Evolutionary conservation across 2,329 filamentous ascomycete genomes (phyloP).

Genomic region (Trichoderma asperellum): DNA sequence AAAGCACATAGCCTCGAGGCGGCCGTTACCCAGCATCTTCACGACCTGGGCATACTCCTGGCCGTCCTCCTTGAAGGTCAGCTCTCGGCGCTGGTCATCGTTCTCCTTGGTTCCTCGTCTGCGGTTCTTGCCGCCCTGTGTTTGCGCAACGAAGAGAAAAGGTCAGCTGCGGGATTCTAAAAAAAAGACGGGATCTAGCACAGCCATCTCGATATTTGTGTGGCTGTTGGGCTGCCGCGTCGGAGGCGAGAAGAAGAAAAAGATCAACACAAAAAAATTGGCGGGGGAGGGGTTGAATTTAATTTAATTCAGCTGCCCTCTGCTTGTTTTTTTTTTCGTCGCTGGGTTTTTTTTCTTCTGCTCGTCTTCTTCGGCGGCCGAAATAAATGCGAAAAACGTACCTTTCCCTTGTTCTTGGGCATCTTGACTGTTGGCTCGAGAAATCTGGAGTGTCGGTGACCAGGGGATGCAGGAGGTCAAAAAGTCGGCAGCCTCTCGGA

Average conservation of each 20-base stretch:
- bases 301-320: not conserved
- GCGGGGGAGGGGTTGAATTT: slow-evolving; percentile 23
- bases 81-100: slow-evolving; percentile 98
- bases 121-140: slow-evolving; percentile 95
- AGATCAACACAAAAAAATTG: slow-evolving; percentile 9
- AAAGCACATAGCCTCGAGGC: slow-evolving; percentile 91
- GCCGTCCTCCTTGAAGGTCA: slow-evolving; percentile 98
- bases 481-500: slow-evolving; percentile 5
- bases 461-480: slow-evolving; percentile 15
- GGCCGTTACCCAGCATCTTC: slow-evolving; percentile 96
- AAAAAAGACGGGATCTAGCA: not conserved
- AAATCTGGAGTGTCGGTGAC: slow-evolving; percentile 26
- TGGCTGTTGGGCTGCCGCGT: not conserved
- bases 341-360: not conserved
- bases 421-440: slow-evolving; percentile 56
- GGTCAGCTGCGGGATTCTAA: slow-evolving; percentile 1
- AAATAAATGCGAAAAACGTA: slow-evolving; percentile 48
- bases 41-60: slow-evolving; percentile 66
- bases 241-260: not conserved
- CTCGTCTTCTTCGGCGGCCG: slow-evolving; percentile 10
- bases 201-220: not conserved
- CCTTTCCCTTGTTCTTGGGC: slow-evolving; percentile 99
- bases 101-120: slow-evolving; percentile 99
- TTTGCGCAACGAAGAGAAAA: slow-evolving; percentile 10
- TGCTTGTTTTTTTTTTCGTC: not conserved